A percentile compares a stretch with the other conserved stretches of the same genome.
Evolutionary conservation across 2,329 filamentous ascomycete genomes (phyloP).

Genomic region (Sporothrix phasma): DNA sequence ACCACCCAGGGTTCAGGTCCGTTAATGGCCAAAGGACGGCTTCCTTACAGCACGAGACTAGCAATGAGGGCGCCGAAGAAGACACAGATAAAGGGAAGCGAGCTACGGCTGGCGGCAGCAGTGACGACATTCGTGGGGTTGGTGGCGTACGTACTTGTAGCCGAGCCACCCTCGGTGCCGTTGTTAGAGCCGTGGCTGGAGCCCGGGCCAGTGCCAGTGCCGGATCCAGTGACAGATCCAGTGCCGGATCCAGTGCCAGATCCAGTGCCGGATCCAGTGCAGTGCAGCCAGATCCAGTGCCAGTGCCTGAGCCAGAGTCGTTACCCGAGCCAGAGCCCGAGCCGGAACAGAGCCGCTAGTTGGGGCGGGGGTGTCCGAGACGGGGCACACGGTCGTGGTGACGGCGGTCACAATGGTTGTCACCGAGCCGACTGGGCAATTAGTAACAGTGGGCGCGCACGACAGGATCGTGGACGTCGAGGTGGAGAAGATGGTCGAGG

Average conservation of each 20-base stretch:
- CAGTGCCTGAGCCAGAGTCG: not conserved
- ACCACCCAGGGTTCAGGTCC: not conserved
- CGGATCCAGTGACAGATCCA: not conserved
- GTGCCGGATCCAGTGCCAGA: not conserved
- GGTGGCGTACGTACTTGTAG: not conserved
- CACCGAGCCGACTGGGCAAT: not conserved
- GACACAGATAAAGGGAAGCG: not conserved
- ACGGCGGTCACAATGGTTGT: constrained; percentile 1
- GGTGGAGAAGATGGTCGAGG: not conserved
- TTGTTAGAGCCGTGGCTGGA: not conserved
- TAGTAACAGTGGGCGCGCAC: constrained; percentile 7
- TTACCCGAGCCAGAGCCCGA: not conserved
- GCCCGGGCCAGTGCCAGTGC: not conserved
- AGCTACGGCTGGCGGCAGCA: not conserved
- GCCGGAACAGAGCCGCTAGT: not conserved
- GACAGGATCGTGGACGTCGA: constrained; percentile 7
- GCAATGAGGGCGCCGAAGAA: constrained; percentile 2
- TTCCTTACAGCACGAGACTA: not conserved
- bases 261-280: not conserved
- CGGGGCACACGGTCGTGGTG: constrained; percentile 1
- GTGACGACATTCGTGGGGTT: constrained; percentile 4
- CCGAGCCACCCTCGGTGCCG: not conserved
- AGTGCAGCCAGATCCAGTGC: no score
- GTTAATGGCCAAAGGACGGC: not conserved
- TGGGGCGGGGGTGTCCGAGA: not conserved